Base-by-base conservation (phyloP, 2,329 filamentous ascomycete species). In the Fusarium pilosicola region DNA sequence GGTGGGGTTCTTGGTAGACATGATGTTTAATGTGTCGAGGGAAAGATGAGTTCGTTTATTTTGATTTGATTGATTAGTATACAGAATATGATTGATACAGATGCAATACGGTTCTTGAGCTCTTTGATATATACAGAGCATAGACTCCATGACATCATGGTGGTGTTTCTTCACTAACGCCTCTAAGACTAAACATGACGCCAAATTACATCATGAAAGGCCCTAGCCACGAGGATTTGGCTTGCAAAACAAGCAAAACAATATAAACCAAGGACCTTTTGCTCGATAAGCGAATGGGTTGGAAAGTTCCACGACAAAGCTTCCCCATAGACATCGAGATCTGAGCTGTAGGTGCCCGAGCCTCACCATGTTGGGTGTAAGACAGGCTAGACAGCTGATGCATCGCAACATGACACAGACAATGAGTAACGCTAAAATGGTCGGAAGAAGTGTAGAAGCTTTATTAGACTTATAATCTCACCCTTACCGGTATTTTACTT, bases 121-220 rank as follows among this genome's bases (percentile, higher is more conserved):
- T 74, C 64, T 42, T 24, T 70, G 24, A 73, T 75, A 74, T 74
- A 74, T 59, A 55, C 63, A 38, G 13, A 46, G 39, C 24, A 28
- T 45, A 45, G 24, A 28, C 39, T 62, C 42, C 48, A 75, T 75
- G 73, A 74, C 72, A 75, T 75, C 72, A 74, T 73, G 61, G 52
- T 59, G 34, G 45, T 57, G 38, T 41, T 62, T 39, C 39, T 41
- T 36, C 44, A 73, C 65, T 62, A 52, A 74, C 61, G 72, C 60
- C 62, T 64, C 49, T 42, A 24, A 54, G 55, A 22, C 38, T 64
- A 57, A 34, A 44, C 65, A 75, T 74, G 73, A 74, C 73, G 73
- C 72, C 59, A 26, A 49, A 74, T 74, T 74, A 75, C 73, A 74
- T 74, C 73, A 74, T 75, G 55, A 46, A 67, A 55, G 65, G 72